These are phyloP conservation scores for Sclerotinia spermophila DNA, from an alignment of 2,329 filamentous ascomycete species.

Conservation along the genomic window DNA sequence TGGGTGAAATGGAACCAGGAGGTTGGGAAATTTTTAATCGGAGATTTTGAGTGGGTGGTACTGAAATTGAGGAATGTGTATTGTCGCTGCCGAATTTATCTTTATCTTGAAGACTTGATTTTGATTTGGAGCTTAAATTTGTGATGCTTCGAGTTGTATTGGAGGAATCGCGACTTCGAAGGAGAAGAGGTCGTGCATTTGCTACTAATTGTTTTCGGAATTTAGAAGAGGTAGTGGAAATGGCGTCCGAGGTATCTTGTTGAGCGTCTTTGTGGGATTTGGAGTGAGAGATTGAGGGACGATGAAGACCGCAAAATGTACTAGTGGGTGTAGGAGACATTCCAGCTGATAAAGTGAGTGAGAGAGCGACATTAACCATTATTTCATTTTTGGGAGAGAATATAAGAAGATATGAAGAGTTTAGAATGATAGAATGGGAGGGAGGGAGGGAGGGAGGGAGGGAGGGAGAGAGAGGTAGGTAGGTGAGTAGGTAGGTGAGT, in stretches of 20 bases:
- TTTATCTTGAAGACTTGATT: background rate
- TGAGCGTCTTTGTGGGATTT: background rate
- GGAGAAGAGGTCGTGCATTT: background rate
- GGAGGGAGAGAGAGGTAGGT: background rate
- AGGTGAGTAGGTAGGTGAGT: background rate
- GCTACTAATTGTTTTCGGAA: background rate
- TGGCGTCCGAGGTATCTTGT: background rate
- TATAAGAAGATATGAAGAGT: too few relatives aligned
- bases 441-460: background rate
- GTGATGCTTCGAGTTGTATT: background rate
- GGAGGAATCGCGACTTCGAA: background rate
- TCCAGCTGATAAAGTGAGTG: background rate
- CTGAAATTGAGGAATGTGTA: background rate
- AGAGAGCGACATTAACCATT: constrained; percentile 11
- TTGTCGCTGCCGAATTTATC: background rate
- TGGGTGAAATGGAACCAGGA: background rate
- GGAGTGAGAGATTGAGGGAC: background rate
- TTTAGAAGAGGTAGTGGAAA: background rate
- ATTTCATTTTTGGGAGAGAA: background rate
- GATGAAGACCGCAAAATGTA: constrained; percentile 9
- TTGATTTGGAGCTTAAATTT: background rate
- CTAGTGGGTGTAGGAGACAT: constrained; percentile 6
- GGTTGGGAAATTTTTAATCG: background rate
- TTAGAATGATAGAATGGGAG: too few relatives aligned
- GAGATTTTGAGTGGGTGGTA: background rate